These are phyloP conservation scores for Trametes coccinea DNA, from an alignment of 768 basidiomycete species.

Conservation along the genomic window DNA sequence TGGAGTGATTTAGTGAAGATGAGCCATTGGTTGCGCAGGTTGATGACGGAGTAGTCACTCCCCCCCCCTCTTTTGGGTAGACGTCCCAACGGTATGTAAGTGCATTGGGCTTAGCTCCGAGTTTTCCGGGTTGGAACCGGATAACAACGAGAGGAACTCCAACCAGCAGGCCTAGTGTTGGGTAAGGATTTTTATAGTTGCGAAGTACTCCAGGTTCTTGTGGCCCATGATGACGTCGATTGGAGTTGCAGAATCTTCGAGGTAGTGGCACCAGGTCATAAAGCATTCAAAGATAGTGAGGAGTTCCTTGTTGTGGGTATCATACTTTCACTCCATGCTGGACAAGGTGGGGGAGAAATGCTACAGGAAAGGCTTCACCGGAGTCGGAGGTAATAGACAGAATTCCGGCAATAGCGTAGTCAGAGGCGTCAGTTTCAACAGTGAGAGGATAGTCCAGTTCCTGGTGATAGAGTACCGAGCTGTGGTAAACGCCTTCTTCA, in stretches of 20 bases:
- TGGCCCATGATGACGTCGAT: conserved; percentile 35
- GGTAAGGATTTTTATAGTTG: conserved; percentile 32
- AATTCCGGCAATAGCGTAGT: conserved; percentile 25
- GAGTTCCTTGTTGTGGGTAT: conserved; percentile 52
- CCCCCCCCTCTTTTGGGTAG: conserved; percentile 28
- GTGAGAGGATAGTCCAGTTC: conserved; percentile 17
- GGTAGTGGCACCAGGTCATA: conserved; percentile 26
- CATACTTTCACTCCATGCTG: conserved; percentile 45
- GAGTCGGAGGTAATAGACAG: conserved; percentile 16
- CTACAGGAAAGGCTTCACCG: conserved; percentile 32
- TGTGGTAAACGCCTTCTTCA: too few relatives aligned
- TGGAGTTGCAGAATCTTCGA: conserved; percentile 20
- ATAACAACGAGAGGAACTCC: conserved; percentile 21
- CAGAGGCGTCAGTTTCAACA: conserved; percentile 29
- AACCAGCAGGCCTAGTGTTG: conserved; percentile 41
- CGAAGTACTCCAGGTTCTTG: conserved; percentile 41
- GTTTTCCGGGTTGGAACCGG: too few relatives aligned
- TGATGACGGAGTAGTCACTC: conserved; percentile 24
- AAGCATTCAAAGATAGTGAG: conserved; percentile 44
- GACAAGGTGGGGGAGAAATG: conserved; percentile 33
- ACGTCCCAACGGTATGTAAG: conserved; percentile 26
- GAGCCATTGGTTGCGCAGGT: conserved; percentile 25
- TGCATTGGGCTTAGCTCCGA: conserved; percentile 14
- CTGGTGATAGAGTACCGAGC: conserved; percentile 21
- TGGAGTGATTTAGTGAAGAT: conserved; percentile 24